phyloP scores from a whole-genome alignment of 257 asterid species.

The Orobanche coerulescens region DNA sequence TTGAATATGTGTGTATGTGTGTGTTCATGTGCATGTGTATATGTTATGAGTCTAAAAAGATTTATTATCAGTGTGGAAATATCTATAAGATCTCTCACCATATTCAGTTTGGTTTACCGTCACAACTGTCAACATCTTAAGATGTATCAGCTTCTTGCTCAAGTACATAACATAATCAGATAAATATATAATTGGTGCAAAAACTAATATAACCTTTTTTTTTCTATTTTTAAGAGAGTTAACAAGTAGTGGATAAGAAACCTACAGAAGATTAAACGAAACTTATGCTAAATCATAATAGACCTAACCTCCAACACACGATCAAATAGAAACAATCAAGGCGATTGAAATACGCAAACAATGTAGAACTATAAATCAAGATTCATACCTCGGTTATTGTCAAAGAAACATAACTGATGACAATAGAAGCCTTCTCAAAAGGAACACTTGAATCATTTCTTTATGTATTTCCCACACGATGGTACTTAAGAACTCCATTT shows the following conservation, averaged over 20 bases:
- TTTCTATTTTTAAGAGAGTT: neutral
- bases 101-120: conserved; percentile 19
- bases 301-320: neutral
- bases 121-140: conserved; percentile 7
- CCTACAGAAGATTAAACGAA: neutral
- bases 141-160: conserved; percentile 12
- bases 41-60: no score
- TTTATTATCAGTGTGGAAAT: neutral
- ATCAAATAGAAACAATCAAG: neutral
- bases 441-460: conserved; percentile 75
- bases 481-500: conserved; percentile 88
- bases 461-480: conserved; percentile 91
- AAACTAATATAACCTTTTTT: neutral
- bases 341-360: neutral
- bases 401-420: conserved; percentile 70
- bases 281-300: neutral
- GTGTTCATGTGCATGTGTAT: no score
- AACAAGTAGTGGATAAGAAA: neutral
- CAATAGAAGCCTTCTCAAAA: conserved; percentile 82
- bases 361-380: conserved; percentile 5
- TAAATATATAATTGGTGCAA: conserved; percentile 7
- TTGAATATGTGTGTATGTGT: neutral
- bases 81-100: conserved; percentile 2
- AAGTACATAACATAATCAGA: conserved; percentile 4
- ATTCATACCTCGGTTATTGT: conserved; percentile 73